Evolutionary conservation across 1,284 basidiomycete species (phyloP).

Genomic region (Heterobasidion irregulare): DNA sequence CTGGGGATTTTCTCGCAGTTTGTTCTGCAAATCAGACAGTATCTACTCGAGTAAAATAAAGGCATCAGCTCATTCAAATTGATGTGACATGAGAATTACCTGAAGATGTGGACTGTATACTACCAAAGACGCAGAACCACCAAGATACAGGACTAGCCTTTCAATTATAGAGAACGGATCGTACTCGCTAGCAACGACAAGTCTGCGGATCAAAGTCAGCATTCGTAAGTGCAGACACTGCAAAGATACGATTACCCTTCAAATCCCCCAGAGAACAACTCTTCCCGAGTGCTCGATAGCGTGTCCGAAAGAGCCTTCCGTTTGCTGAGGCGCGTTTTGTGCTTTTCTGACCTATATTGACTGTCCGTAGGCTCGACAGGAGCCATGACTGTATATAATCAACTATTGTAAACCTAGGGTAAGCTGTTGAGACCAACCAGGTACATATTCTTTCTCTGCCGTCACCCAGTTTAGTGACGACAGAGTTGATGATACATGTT

Average conservation of each 20-base stretch:
- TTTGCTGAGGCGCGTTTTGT: slow-evolving; percentile 62
- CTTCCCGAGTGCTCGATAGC: slow-evolving; percentile 61
- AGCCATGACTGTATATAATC: slow-evolving; percentile 36
- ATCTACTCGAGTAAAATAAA: slow-evolving; percentile 30
- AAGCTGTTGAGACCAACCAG: slow-evolving; percentile 32
- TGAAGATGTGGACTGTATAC: slow-evolving; percentile 81
- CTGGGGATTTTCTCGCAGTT: slow-evolving; percentile 55
- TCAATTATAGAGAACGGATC: slow-evolving; percentile 82
- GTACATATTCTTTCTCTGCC: slow-evolving; percentile 72
- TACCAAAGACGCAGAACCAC: slow-evolving; percentile 82
- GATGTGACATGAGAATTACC: slow-evolving; percentile 27
- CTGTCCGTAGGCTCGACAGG: slow-evolving; percentile 47
- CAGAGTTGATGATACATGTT: slow-evolving; percentile 46
- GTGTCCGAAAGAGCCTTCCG: slow-evolving; percentile 56
- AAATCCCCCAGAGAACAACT: slow-evolving; percentile 83
- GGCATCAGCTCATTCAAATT: neutral
- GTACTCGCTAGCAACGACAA: slow-evolving; percentile 81
- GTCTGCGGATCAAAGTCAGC: slow-evolving; percentile 30
- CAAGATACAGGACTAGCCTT: slow-evolving; percentile 67
- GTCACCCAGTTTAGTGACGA: slow-evolving; percentile 87
- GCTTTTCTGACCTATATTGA: slow-evolving; percentile 54
- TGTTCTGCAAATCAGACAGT: slow-evolving; percentile 71
- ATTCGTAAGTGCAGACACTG: neutral
- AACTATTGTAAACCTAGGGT: slow-evolving; percentile 4
- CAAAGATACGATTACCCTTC: slow-evolving; percentile 51